Conservation (phyloP, 164 flowering plant species). For the Aristolochia fimbriata region DNA sequence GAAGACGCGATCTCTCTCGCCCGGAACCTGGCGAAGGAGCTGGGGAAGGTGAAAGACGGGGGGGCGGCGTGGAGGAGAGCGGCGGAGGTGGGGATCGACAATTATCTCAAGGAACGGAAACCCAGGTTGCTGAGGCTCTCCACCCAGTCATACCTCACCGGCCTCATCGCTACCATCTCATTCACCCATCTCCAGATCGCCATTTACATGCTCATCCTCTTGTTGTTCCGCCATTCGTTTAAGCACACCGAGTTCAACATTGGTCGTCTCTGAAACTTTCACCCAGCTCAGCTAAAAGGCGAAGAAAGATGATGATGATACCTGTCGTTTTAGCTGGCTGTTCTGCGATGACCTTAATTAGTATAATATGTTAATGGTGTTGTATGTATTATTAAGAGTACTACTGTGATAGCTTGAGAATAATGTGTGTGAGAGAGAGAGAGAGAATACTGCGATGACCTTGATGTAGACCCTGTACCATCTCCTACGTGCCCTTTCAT, state of each 20-base stretch:
- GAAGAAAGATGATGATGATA: too few relatives aligned
- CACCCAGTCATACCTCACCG: conserved; percentile 15
- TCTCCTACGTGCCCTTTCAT: too few relatives aligned
- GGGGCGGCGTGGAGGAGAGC: neutral
- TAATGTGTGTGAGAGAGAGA: too few relatives aligned
- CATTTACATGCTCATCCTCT: conserved; percentile 2
- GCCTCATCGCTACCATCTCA: conserved; percentile 4
- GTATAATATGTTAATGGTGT: too few relatives aligned
- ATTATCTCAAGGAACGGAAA: conserved; percentile 21
- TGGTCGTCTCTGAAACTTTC: conserved; percentile 21
- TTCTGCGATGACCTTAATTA: too few relatives aligned
- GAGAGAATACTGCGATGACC: too few relatives aligned
- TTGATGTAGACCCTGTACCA: too few relatives aligned
- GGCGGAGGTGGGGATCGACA: conserved; percentile 14
- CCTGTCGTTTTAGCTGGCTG: too few relatives aligned
- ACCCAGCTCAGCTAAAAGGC: too few relatives aligned
- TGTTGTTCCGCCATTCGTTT: conserved; percentile 10
- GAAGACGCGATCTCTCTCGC: conserved; percentile 36
- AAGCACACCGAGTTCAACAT: conserved; percentile 20
- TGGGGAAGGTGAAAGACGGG: neutral
- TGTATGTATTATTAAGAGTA: too few relatives aligned
- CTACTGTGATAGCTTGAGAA: too few relatives aligned
- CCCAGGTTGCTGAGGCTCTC: conserved; percentile 19
- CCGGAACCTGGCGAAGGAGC: conserved; percentile 17
- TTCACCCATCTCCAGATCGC: conserved; percentile 7